Base-by-base conservation (phyloP, 495 filamentous ascomycete genomes). In the Penicillium coprophilum region DNA sequence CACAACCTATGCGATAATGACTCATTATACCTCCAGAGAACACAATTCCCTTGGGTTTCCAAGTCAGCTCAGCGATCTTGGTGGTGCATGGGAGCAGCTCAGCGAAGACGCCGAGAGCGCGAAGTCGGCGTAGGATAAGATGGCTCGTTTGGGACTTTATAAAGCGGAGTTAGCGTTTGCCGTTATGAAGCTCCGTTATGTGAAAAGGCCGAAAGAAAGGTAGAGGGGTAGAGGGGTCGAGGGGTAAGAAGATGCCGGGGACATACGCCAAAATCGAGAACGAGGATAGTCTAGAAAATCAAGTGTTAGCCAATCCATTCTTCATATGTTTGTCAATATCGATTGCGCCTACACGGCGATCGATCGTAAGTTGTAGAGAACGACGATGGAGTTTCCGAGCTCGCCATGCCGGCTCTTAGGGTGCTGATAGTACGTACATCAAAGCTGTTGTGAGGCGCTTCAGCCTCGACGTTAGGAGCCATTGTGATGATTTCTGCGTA, bases 81-180 rank as follows among this genome's bases (percentile, higher is more conserved):
- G 87, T 85, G 53, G 91, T 96, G 77, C 92, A 97, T 31, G 92
- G 92, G 46, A 96, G 83, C 87, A 96, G 89, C 77, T 97, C 93
- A 39, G 84, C 84, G 79, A 89, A 96, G 69, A 97, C 81, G 77
- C 90, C 87, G 74, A 96, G 80, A 44, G 87, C 84, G 60, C 91
- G 80, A n/a, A 95, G 80, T 39, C 89, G 84, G 31, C 90, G 80
- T 3, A 84, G 85, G 64, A 94, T 93, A 19, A 94, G 79, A 64
- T 92, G 89, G 4, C 81, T 83, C 50, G 84, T 88, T 70, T 56
- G 54, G 24, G 54, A 56, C 54, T 56, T 56, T 27, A 56, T 19
- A 27, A 47, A 27, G 4, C n/a, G 20, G 34, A 49, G 47, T 62
- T 46, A 62, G 55, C 2, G 49, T 45, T 52, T 53, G 51, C 2